These are phyloP conservation scores for Fusarium drepaniforme DNA, from an alignment of 2,329 filamentous ascomycete species.

Conservation along the genomic window DNA sequence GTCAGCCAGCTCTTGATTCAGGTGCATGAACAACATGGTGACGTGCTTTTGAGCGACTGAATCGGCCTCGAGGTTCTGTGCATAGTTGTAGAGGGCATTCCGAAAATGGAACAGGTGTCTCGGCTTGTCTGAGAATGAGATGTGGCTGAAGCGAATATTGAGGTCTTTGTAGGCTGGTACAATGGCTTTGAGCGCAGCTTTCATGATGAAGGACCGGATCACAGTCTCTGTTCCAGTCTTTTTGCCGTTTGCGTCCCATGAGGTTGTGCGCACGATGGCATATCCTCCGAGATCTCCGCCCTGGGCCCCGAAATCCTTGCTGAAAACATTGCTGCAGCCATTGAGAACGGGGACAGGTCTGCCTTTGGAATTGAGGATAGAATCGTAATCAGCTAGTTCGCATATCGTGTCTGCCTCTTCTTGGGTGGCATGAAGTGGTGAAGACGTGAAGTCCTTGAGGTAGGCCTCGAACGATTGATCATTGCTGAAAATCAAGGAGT, in stretches of 20 bases:
- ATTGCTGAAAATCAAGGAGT: too few relatives aligned
- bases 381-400: background rate
- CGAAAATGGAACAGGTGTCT: background rate
- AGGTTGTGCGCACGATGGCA: background rate
- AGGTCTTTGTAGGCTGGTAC: background rate
- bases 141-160: background rate
- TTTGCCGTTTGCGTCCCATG: background rate
- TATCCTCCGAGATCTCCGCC: background rate
- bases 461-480: background rate
- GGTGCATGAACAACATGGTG: background rate
- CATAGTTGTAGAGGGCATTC: background rate
- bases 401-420: background rate
- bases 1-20: background rate
- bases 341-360: too few relatives aligned
- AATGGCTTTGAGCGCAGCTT: background rate
- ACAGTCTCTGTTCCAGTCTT: background rate
- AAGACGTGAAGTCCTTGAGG: background rate
- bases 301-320: background rate
- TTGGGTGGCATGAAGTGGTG: background rate
- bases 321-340: too few relatives aligned
- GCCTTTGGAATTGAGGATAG: background rate
- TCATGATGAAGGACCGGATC: background rate
- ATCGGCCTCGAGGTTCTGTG: background rate
- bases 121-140: background rate
- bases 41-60: background rate